Evolutionary conservation across 306 rosid species (phyloP), one percentile per base, ranked within the genome.

Genomic region (Vicia faba): DNA sequence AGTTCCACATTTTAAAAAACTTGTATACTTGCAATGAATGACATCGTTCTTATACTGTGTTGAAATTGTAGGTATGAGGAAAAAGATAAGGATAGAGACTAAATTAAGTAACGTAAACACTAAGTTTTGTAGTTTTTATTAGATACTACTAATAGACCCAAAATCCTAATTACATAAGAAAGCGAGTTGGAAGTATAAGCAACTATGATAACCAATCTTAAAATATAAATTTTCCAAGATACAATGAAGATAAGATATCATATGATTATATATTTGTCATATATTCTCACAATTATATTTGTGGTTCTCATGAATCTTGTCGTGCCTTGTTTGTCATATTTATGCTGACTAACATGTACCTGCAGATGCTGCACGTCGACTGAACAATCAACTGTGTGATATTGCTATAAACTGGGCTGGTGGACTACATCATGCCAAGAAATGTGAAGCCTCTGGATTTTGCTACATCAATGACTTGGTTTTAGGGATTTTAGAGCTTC

Each of bases 381-480:
- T 93, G 77, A 93, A 90, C 87, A 88, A 88, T 82, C 83, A 90
- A 70, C 82, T 90, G 26, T 90, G 97, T 62, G 97, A 93, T 76
- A 88, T 93, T 80, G 99, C 97, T 72, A 93, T 93, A 78, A 93
- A 93, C 71, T 93, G 99, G 97, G 99, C 99, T 10, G 99, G 99
- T 50, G 99, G 99, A 28, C 76, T 93, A 29, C 99, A 93, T 75
- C 99, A 93, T 83, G 99, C 99, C 77, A 93, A 90, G 79, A 93
- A 90, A 81, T 93, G 97, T n/a, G 97, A 91, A 76, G 99, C 96
- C 51, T 93, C 99, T 33, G 99, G 99, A 54, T 93, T 93, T 88
- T 93, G 99, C 70, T 93, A 93, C 84, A 93, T 90, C 82, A 90
- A 93, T 82, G 99, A 93, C 86, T 76, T 93, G 84, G 97, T 90